phyloP scores from a whole-genome alignment of 495 filamentous ascomycete genomes.

The Massariosphaeria phaeospora region DNA sequence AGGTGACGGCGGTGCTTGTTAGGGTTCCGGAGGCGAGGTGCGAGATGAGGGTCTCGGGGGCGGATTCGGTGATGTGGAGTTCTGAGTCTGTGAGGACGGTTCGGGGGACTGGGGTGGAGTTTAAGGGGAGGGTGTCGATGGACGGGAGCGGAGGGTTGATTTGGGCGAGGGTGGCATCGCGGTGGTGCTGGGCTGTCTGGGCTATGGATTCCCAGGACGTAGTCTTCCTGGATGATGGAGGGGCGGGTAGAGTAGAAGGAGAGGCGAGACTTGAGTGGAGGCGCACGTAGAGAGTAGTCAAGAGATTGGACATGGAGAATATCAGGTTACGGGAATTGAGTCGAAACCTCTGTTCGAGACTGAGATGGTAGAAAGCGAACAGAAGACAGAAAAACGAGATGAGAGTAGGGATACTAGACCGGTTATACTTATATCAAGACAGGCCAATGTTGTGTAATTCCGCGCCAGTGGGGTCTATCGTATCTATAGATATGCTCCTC shows the following conservation, averaged over 20 bases:
- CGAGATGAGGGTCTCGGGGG: conserved; percentile 43
- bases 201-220: conserved; percentile 47
- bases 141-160: conserved; percentile 42
- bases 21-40: conserved; percentile 46
- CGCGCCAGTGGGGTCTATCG: too few relatives aligned
- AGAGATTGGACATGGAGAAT: too few relatives aligned
- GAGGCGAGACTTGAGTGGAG: conserved; percentile 15
- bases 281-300: conserved; percentile 3
- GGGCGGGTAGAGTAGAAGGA: background rate
- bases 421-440: too few relatives aligned
- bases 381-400: too few relatives aligned
- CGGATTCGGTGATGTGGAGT: conserved; percentile 49
- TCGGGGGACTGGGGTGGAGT: conserved; percentile 44
- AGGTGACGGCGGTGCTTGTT: conserved; percentile 47
- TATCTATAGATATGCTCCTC: too few relatives aligned
- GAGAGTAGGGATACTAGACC: too few relatives aligned
- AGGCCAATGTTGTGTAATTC: too few relatives aligned
- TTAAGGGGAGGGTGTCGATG: conserved; percentile 39
- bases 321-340: too few relatives aligned
- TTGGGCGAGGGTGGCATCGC: conserved; percentile 43
- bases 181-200: conserved; percentile 43
- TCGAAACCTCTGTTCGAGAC: too few relatives aligned
- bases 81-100: conserved; percentile 47
- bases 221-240: background rate
- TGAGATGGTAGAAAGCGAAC: too few relatives aligned